Evolutionary conservation across 495 filamentous ascomycete genomes (phyloP), one percentile per base, ranked within the genome.

Genomic region (Tuber calosporum): DNA sequence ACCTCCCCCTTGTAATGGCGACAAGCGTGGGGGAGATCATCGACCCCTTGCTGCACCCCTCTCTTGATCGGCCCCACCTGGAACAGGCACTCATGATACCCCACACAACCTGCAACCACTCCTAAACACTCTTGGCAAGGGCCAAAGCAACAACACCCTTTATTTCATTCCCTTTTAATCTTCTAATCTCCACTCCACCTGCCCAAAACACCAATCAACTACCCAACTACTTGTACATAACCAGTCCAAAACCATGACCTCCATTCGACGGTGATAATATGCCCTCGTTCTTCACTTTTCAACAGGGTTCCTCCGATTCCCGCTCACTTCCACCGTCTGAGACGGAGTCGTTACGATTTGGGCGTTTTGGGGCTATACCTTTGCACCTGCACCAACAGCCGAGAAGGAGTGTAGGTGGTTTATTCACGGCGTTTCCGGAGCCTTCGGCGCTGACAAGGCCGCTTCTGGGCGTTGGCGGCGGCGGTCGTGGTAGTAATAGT

Each of bases 241-340:
- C 9, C 48, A n/a, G 26, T 8, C 9, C 22, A 53, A 53, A 7
- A 26, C 13, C 53, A 34, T 34, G 53, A 0, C 1, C 3, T 53
- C 26, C 26, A 19, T 34, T 62, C 53, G 53, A 4, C 53, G 11
- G 11, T 15, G 6, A 62, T 17, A 17, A 34, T 26, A 62, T 88
- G 86, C 87, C 87, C 69, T 82, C 84, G 42, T 88, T 89, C 84
- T 89, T 89, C 82, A 84, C 85, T 79, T 90, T 90, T 79, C 86
- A 88, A 73, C 87, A 87, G 73, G 88, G 87, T 73, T 84, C 83
- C 74, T 84, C 87, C 88, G 81, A 83, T 82, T 67, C 84, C 82
- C 43, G 83, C 81, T 71, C 83, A 83, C 71, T 79, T 77, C 70
- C 82, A 75, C 38, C 82, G 80, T 73, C 79, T 72, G 84, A 84